Base-by-base conservation (phyloP, 2,329 filamentous ascomycete genomes). In the Helotiales sp. region DNA sequence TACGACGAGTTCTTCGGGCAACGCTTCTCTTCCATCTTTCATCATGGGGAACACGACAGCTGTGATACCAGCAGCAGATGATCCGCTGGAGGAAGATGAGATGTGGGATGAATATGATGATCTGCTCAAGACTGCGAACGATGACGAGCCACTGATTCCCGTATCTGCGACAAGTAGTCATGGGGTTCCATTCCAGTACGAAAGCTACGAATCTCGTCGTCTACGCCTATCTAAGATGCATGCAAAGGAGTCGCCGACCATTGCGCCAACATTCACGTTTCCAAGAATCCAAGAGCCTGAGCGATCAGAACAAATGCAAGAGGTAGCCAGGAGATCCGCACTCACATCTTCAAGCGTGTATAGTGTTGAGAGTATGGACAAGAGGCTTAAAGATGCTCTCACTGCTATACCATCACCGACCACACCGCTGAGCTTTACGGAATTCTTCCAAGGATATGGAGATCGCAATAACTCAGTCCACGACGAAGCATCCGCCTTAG, bases 41-140 rank as follows among this genome's bases (percentile, higher is more conserved):
- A n/a, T n/a, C n/a, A n/a, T n/a, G n/a, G n/a, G n/a, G n/a, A n/a
- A n/a, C n/a, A n/a, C 86, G 3, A 89, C 86, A 15, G 87, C 89
- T 6, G 75, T 91, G 2, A 77, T 89, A 22, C 88, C 89, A 0
- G 75, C 78, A 2, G 78, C 83, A 1, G 79, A 78, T 44, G 84
- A 85, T 3, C 86, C 84, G 0, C 80, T 87, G 52, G 93, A 96
- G 73, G 90, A 96, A 63, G 93, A 97, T 66, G 93, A 97, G 69
- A 82, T 96, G 1, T 98, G 93, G 93, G 87, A 93, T 58, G 93
- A 98, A 74, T 97, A 96, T 69, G 87, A 98, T 64, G 93, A 97
- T 66, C 77, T 97, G 12, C 82, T 97, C 54, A 89, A 90, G 52
- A n/a, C n/a, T n/a, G n/a, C n/a, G n/a, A 87, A 90, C 10, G 81